These are phyloP conservation scores for Ogataea saltuana DNA, from an alignment of 805 yeast species.

Conservation along the genomic window DNA sequence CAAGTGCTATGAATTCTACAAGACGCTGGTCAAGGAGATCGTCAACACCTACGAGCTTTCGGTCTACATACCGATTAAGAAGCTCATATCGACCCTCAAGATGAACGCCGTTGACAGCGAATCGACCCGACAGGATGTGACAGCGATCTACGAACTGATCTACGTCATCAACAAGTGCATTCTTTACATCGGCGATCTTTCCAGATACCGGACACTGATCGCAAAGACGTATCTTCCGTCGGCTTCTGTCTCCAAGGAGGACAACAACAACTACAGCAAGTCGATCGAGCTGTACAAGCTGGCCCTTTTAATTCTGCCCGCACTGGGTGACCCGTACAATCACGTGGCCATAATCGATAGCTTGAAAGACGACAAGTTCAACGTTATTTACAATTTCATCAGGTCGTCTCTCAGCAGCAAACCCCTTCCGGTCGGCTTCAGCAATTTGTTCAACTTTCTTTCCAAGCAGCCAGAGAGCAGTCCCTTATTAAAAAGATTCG, in stretches of 20 bases:
- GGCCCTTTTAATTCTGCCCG: constrained; percentile 61
- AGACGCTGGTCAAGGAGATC: constrained; percentile 41
- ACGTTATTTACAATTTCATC: constrained; percentile 53
- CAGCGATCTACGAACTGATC: constrained; percentile 31
- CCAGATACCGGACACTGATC: constrained; percentile 54
- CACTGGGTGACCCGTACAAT: constrained; percentile 66
- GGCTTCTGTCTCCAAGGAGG: constrained; percentile 36
- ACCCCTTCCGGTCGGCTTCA: constrained; percentile 47
- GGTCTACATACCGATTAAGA: constrained; percentile 36
- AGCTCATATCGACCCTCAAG: constrained; percentile 33
- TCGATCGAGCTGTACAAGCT: constrained; percentile 49
- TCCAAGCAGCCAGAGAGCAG: constrained; percentile 38
- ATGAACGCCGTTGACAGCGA: not conserved
- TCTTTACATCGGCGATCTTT: constrained; percentile 56
- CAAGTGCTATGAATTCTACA: constrained; percentile 50
- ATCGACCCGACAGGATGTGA: constrained; percentile 1
- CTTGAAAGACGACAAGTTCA: constrained; percentile 47
- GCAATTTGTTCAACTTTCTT: constrained; percentile 43
- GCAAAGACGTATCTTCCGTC: constrained; percentile 44
- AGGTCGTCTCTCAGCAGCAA: constrained; percentile 58
- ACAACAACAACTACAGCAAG: constrained; percentile 44
- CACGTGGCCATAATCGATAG: constrained; percentile 59
- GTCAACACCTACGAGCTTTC: constrained; percentile 40
- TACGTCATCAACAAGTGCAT: constrained; percentile 50
- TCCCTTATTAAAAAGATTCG: constrained; percentile 31